These are phyloP conservation scores for Botryobasidium botryosum DNA, from an alignment of 768 basidiomycete genomes.

Conservation along the genomic window DNA sequence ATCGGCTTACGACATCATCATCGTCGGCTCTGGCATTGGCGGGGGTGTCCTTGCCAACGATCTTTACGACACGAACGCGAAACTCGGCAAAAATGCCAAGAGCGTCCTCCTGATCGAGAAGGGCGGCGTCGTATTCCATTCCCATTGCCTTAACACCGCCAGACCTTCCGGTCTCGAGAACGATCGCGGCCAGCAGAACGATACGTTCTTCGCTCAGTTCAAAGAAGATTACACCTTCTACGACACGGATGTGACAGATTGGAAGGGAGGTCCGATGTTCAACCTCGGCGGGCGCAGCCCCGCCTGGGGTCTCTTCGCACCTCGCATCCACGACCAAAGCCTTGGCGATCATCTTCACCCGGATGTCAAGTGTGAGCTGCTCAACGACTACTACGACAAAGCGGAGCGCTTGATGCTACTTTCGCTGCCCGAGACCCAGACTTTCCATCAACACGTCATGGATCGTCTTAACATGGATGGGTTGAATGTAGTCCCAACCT, in stretches of 20 bases:
- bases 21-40: constrained; percentile 17
- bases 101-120: constrained; percentile 17
- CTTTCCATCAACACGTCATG: constrained; percentile 4
- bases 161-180: constrained; percentile 14
- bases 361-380: not conserved
- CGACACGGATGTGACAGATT: constrained; percentile 4
- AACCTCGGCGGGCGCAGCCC: constrained; percentile 16
- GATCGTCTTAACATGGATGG: constrained; percentile 6
- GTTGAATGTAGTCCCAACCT: too few relatives aligned
- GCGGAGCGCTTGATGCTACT: constrained; percentile 4
- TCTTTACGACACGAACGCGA: constrained; percentile 16
- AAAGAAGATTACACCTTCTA: constrained; percentile 9
- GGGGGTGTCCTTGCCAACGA: constrained; percentile 17
- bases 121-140: constrained; percentile 16
- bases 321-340: constrained; percentile 5
- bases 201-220: constrained; percentile 15
- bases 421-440: constrained; percentile 1
- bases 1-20: constrained; percentile 14
- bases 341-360: not conserved
- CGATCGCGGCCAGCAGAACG: constrained; percentile 15
- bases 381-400: not conserved
- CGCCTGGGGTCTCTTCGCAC: constrained; percentile 8
- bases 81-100: constrained; percentile 10
- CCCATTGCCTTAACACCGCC: constrained; percentile 17
- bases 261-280: constrained; percentile 17